Evolutionary conservation across 208 protist species (phyloP).

Genomic region (Acanthamoeba royreba): DNA sequence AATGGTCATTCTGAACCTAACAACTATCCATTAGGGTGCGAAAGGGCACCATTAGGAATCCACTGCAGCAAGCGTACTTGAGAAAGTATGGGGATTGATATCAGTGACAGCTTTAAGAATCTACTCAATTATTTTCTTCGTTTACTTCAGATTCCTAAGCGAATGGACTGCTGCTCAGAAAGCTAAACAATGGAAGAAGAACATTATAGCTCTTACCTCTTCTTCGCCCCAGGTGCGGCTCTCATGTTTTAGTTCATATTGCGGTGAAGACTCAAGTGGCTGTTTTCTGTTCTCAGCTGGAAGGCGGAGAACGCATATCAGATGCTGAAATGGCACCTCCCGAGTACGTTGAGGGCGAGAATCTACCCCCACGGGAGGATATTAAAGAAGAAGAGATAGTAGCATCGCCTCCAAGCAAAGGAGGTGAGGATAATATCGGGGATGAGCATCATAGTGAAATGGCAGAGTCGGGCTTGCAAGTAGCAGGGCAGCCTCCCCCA

Average conservation of each 20-base stretch:
- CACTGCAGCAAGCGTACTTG: slow-evolving; percentile 21
- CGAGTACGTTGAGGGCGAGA: no score
- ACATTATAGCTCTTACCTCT: background rate
- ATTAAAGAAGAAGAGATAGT: no score
- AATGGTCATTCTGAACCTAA: background rate
- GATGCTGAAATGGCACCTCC: no score
- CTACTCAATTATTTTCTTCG: background rate
- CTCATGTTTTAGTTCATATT: background rate
- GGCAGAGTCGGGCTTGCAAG: no score
- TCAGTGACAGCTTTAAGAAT: background rate
- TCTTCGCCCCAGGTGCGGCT: background rate
- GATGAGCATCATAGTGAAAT: no score
- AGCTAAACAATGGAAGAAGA: background rate
- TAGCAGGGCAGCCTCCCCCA: no score
- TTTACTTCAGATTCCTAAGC: background rate
- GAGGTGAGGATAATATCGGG: no score
- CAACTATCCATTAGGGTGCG: background rate
- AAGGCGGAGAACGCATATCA: no score
- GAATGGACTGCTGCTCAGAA: background rate
- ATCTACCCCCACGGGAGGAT: no score
- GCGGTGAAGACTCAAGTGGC: no score
- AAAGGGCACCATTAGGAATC: slow-evolving; percentile 5
- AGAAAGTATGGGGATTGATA: background rate
- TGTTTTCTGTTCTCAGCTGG: background rate
- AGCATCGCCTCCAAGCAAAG: no score